Evolutionary conservation across 1,284 basidiomycete genomes (phyloP).

Genomic region (Apiotrichum brassicae): DNA sequence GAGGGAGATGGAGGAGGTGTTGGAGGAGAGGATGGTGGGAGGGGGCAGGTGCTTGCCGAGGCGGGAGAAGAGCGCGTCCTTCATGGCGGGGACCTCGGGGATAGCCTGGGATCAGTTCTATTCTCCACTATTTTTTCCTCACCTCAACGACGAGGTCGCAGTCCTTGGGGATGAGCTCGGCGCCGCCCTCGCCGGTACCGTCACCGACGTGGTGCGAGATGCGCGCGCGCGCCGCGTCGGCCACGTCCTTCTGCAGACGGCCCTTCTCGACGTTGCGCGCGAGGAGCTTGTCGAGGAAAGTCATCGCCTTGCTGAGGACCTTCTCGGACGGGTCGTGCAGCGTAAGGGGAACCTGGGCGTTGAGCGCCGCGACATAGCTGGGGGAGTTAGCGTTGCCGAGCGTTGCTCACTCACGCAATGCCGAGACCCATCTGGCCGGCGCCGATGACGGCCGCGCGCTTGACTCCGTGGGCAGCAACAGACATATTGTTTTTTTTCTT

Average conservation of each 20-base stretch:
- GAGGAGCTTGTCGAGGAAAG: constrained; percentile 60
- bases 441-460: constrained; percentile 38
- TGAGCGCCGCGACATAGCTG: constrained; percentile 41
- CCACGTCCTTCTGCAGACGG: constrained; percentile 61
- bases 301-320: constrained; percentile 30
- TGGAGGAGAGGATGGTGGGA: constrained; percentile 77
- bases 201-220: constrained; percentile 54
- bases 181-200: constrained; percentile 23
- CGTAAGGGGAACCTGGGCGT: constrained; percentile 34
- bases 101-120: constrained; percentile 63
- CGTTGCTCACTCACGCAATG: constrained; percentile 32
- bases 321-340: constrained; percentile 36
- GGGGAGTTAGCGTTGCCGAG: too few species aligned
- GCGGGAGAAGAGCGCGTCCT: constrained; percentile 68
- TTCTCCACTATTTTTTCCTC: constrained; percentile 21
- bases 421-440: constrained; percentile 46
- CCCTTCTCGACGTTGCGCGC: constrained; percentile 84
- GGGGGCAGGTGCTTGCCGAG: constrained; percentile 65
- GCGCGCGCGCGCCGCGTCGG: constrained; percentile 64
- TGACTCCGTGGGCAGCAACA: constrained; percentile 18
- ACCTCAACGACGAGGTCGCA: constrained; percentile 89
- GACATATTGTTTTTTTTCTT: not conserved
- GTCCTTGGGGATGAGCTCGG: constrained; percentile 55
- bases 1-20: constrained; percentile 91
- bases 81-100: constrained; percentile 75